phyloP scores from a whole-genome alignment of 2,329 filamentous ascomycete genomes.

The Bipolaris victoriae region DNA sequence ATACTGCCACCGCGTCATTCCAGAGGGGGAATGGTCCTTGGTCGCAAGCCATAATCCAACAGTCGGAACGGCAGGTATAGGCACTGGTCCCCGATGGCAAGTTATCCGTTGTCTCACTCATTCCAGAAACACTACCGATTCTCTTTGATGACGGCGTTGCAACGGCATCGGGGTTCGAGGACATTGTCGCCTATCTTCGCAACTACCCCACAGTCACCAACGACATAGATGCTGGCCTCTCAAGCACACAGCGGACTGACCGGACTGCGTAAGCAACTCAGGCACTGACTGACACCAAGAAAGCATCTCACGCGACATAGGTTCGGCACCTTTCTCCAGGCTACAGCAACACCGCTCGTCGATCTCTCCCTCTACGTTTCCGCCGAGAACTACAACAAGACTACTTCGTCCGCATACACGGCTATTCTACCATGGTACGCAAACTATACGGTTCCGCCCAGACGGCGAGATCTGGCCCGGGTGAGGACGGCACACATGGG shows the following conservation, averaged over 20 bases:
- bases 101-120: constrained; percentile 1
- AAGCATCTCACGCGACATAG: constrained; percentile 23
- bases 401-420: constrained; percentile 82
- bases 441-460: constrained; percentile 83
- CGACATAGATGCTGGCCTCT: constrained; percentile 41
- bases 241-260: constrained; percentile 45
- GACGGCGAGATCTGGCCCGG: constrained; percentile 73
- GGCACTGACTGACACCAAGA: too few relatives aligned
- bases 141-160: constrained; percentile 59
- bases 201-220: constrained; percentile 32
- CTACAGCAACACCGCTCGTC: constrained; percentile 76
- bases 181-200: constrained; percentile 65
- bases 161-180: constrained; percentile 66
- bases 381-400: constrained; percentile 79
- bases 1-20: constrained; percentile 71
- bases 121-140: constrained; percentile 62
- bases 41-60: constrained; percentile 64
- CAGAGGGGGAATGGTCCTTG: constrained; percentile 55
- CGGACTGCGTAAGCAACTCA: constrained; percentile 48
- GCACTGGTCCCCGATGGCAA: background rate
- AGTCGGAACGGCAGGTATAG: constrained; percentile 66
- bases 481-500: constrained; percentile 64
- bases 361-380: constrained; percentile 91
- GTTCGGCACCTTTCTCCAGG: constrained; percentile 71
- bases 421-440: constrained; percentile 81